These are phyloP conservation scores for Saussurea involucrata DNA, from an alignment of 129 eudicot species.

Conservation along the genomic window DNA sequence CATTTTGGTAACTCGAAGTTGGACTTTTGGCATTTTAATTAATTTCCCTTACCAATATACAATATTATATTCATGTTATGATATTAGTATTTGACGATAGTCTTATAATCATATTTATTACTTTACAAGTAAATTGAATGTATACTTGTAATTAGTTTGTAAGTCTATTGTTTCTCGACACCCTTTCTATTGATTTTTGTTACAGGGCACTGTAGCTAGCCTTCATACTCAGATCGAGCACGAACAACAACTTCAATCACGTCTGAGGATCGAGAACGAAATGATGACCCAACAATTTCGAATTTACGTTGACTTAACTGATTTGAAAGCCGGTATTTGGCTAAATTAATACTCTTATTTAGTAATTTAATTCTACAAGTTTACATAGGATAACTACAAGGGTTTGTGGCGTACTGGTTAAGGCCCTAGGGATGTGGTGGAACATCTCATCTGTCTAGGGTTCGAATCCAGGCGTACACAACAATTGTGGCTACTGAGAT, in stretches of 20 bases:
- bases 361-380: not conserved
- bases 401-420: too few species aligned
- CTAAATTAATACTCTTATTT: not conserved
- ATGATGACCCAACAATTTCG: constrained; percentile 5
- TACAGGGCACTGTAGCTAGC: constrained; percentile 3
- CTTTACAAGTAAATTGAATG: not conserved
- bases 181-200: not conserved
- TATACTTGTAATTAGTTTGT: not conserved
- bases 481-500: too few species aligned
- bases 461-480: too few species aligned
- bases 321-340: constrained; percentile 9
- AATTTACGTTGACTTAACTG: not conserved
- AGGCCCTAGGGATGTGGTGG: too few species aligned
- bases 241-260: constrained; percentile 6
- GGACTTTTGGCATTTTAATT: too few species aligned
- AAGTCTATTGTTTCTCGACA: not conserved
- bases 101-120: not conserved
- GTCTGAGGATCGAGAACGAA: constrained; percentile 3
- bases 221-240: constrained; percentile 14
- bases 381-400: too few species aligned
- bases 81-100: not conserved
- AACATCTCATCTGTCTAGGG: too few species aligned
- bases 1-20: too few species aligned
- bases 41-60: too few species aligned
- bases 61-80: not conserved